Conservation (phyloP, 352 stramenopile species). For the Pythium phragmitis region DNA sequence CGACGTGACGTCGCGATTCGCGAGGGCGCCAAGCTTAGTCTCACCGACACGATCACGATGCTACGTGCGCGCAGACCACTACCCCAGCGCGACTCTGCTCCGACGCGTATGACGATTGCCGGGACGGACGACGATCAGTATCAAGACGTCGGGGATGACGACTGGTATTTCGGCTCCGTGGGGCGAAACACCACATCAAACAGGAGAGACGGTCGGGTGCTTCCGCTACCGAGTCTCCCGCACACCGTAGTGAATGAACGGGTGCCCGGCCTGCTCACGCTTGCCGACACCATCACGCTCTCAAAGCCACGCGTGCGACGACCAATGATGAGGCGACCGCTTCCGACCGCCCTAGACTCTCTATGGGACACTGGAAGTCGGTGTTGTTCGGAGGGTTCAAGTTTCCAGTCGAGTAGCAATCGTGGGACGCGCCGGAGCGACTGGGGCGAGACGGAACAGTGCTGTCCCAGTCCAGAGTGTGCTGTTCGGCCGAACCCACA, state of each 20-base stretch:
- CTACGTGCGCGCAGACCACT: background rate
- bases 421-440: background rate
- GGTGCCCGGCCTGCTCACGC: background rate
- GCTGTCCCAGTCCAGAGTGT: background rate
- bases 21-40: background rate
- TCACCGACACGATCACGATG: constrained; percentile 4
- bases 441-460: background rate
- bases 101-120: background rate
- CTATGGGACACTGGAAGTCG: background rate
- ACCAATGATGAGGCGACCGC: background rate
- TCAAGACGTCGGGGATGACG: background rate
- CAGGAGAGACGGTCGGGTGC: background rate
- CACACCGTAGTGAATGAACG: background rate
- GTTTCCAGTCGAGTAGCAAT: background rate
- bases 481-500: background rate
- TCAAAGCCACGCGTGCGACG: background rate
- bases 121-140: background rate
- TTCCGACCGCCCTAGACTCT: background rate
- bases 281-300: constrained; percentile 10
- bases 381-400: background rate
- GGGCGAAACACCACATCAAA: background rate
- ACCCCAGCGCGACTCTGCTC: background rate
- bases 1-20: background rate
- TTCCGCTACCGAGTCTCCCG: background rate
- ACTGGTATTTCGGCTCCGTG: background rate